Conservation (phyloP, 2,329 filamentous ascomycete genomes). For the Talaromyces piceae region DNA sequence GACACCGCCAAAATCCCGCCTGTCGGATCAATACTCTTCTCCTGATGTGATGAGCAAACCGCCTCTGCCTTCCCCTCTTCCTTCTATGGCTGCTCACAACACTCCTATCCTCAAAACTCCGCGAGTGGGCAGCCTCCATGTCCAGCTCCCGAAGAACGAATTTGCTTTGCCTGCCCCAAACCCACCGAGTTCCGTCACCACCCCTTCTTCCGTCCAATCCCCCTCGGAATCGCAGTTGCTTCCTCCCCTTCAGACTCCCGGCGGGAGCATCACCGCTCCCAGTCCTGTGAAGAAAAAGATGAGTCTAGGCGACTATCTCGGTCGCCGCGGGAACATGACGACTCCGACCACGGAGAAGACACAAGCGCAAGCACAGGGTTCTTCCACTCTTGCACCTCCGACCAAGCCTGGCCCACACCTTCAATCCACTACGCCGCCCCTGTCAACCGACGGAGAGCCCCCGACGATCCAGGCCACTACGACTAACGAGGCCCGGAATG, state of each 20-base stretch:
- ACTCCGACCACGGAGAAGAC: slow-evolving; percentile 36
- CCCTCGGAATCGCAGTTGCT: slow-evolving; percentile 23
- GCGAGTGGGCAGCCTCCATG: slow-evolving; percentile 18
- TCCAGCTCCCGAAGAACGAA: slow-evolving; percentile 21
- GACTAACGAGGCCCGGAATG: slow-evolving; percentile 15
- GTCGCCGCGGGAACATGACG: slow-evolving; percentile 32
- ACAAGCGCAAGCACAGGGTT: slow-evolving; percentile 22
- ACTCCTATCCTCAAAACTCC: slow-evolving; percentile 22
- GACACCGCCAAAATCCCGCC: slow-evolving; percentile 15
- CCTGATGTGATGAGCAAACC: slow-evolving; percentile 9
- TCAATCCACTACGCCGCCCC: slow-evolving; percentile 13
- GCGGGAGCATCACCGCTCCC: slow-evolving; percentile 31
- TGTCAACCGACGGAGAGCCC: slow-evolving; percentile 10
- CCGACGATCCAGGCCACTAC: slow-evolving; percentile 14
- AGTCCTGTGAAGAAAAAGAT: slow-evolving; percentile 46
- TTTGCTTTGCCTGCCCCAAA: slow-evolving; percentile 17
- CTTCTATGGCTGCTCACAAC: slow-evolving; percentile 33
- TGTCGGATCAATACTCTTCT: slow-evolving; percentile 2
- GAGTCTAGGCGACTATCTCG: slow-evolving; percentile 44
- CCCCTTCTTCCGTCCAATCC: slow-evolving; percentile 23
- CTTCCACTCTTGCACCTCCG: slow-evolving; percentile 19
- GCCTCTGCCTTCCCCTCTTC: slow-evolving; percentile 28
- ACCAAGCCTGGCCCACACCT: slow-evolving; percentile 17
- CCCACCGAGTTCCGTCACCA: slow-evolving; percentile 22
- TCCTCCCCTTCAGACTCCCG: slow-evolving; percentile 17